Evolutionary conservation across 2,329 filamentous ascomycete genomes (phyloP).

Genomic region (Beauveria scarabaeidicola): DNA sequence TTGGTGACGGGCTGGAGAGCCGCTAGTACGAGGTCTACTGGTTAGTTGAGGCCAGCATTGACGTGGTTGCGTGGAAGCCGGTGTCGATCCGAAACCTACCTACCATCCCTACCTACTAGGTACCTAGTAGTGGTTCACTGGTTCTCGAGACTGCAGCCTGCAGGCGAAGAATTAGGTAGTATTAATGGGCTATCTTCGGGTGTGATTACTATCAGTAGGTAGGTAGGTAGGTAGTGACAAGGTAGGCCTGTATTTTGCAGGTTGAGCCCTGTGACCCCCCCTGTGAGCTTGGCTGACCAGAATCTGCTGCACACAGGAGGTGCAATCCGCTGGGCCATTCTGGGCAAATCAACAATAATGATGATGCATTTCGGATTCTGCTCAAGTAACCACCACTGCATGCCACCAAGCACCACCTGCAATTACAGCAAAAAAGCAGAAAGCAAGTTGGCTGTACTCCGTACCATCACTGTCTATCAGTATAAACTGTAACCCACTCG

Average conservation of each 20-base stretch:
- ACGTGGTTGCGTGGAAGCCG: not conserved
- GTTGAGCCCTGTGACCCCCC: not conserved
- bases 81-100: not conserved
- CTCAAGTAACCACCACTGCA: not conserved
- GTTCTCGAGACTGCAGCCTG: not conserved
- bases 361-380: too few species aligned
- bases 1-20: conserved; percentile 1
- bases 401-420: not conserved
- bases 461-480: too few species aligned
- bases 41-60: not conserved
- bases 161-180: too few species aligned
- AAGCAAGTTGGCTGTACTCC: not conserved
- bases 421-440: not conserved
- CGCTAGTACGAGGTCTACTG: not conserved
- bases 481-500: not conserved
- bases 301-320: not conserved
- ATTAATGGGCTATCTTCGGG: too few species aligned
- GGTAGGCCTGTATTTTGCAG: not conserved
- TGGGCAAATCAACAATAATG: too few species aligned
- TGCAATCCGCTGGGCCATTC: too few species aligned
- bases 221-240: too few species aligned
- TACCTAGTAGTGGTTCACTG: too few species aligned
- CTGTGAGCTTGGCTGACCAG: not conserved
- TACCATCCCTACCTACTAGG: not conserved
- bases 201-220: too few species aligned